Base-by-base conservation (phyloP, 2,329 filamentous ascomycete species). In the Diaporthe citriasiana region DNA sequence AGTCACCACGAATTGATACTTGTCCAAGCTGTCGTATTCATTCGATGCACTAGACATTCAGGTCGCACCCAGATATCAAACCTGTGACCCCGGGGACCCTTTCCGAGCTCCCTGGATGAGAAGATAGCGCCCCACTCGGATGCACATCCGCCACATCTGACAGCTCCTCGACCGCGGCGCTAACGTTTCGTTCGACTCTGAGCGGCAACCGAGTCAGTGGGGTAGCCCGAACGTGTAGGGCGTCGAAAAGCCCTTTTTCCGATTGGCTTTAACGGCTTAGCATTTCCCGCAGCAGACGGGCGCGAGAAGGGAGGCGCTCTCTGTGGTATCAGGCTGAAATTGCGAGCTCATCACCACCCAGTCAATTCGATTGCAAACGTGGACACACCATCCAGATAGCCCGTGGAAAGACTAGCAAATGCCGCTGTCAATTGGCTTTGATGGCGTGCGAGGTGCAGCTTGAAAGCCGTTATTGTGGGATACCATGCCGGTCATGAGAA, bases 81-180 rank as follows among this genome's bases (percentile, higher is more conserved):
- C 55, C 53, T 71, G 56, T 63, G 45, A 63, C 56, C 35, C 25
- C 42, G 55, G 69, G 56, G 56, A 27, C 63, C 30, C 63, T 22
- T 53, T 33, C 63, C 63, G 63, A 47, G 30, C 45, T 45, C 63
- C 56, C 19, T 15, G 35, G 35, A 12, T 60, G 35, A n/a, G n/a
- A 50, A 60, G 69, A 42, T 42, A 19, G 55, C 30, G 69, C 69
- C 57, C 69, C 69, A 71, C 69, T 45, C 69, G 69, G 69, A 42
- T 33, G 45, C 19, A 3, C 56, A 53, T 50, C 69, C 69, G 69
- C 69, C 17, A 51, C 42, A 71, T 53, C 50, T 71, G 69, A 71
- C 69, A 71, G 56, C 56, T 63, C 35, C 38, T 33, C 30, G 56
- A 38, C 56, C 22, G 33, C 42, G n/a, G 47, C 42, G 42, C 69